A percentile compares a stretch with the other conserved stretches of the same genome.
These are phyloP conservation scores for Sporobolomyces roseus DNA, from an alignment of 768 basidiomycete genomes.

Conservation along the genomic window DNA sequence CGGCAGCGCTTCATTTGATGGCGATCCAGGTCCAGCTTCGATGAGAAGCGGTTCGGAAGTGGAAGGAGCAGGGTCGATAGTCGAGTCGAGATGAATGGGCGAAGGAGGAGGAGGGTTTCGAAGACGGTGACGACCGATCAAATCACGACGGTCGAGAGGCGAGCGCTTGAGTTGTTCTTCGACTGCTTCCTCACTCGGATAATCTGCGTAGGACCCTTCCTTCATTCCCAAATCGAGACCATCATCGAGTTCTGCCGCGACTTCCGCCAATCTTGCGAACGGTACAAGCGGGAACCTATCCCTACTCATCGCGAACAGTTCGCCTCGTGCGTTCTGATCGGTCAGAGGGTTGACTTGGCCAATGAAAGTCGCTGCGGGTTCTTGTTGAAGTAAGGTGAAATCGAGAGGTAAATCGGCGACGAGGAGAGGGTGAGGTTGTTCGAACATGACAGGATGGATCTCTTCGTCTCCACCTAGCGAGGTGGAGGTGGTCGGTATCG, in stretches of 20 bases:
- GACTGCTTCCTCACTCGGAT: neutral
- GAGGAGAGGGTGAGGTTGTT: constrained; percentile 45
- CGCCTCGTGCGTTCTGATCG: constrained; percentile 59
- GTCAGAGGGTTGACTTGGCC: constrained; percentile 56
- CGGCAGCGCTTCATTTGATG: neutral
- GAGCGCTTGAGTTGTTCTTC: constrained; percentile 5
- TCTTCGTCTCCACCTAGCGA: constrained; percentile 34
- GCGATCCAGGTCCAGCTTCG: constrained; percentile 15
- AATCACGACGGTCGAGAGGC: neutral
- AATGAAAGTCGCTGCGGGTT: constrained; percentile 65
- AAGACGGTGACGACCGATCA: constrained; percentile 38
- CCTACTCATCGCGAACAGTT: constrained; percentile 78
- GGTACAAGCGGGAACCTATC: constrained; percentile 73
- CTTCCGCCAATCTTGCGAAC: constrained; percentile 48
- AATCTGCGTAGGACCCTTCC: too few species aligned
- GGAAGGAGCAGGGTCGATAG: constrained; percentile 22
- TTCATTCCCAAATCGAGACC: constrained; percentile 10
- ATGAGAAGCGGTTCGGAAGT: constrained; percentile 24
- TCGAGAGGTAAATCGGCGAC: constrained; percentile 64
- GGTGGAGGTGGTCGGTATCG: constrained; percentile 49
- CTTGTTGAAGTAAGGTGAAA: constrained; percentile 41
- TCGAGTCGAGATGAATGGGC: constrained; percentile 30
- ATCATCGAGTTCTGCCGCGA: constrained; percentile 30
- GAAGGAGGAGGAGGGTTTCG: constrained; percentile 20
- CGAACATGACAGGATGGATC: constrained; percentile 33